Evolutionary conservation across 1,139 yeast species (phyloP).

Genomic region (Geotrichum fermentans): DNA sequence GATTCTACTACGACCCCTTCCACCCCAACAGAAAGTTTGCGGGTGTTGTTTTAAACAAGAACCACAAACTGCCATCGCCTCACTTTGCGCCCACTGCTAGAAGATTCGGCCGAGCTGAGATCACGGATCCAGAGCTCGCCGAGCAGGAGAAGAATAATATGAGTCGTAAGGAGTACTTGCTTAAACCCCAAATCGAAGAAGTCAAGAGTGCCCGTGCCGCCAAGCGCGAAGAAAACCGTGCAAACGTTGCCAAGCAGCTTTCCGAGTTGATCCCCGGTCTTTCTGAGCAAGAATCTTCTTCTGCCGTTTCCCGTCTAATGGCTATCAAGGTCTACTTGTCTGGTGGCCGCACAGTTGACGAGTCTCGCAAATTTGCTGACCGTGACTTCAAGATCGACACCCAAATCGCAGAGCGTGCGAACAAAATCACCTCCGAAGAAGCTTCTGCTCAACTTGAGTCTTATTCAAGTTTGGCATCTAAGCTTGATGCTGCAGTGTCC

Average conservation of each 20-base stretch:
- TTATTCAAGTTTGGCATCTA: conserved; percentile 35
- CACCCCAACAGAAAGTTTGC: conserved; percentile 89
- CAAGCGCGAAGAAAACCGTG: conserved; percentile 37
- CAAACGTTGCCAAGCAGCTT: conserved; percentile 32
- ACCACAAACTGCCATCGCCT: conserved; percentile 69
- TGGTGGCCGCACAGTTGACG: conserved; percentile 41
- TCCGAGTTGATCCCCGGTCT: conserved; percentile 31
- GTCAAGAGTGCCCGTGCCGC: conserved; percentile 40
- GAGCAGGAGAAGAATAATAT: conserved; percentile 51
- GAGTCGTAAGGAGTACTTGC: conserved; percentile 59
- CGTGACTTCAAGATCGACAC: conserved; percentile 48
- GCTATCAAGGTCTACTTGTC: conserved; percentile 47
- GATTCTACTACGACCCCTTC: conserved; percentile 92
- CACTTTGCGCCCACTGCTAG: conserved; percentile 84
- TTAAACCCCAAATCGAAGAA: conserved; percentile 48
- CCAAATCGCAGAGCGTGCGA: conserved; percentile 46
- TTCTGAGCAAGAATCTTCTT: conserved; percentile 37
- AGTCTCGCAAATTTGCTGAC: conserved; percentile 57
- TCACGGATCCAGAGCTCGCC: conserved; percentile 51
- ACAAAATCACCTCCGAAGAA: conserved; percentile 24
- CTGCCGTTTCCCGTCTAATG: conserved; percentile 51
- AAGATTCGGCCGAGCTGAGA: conserved; percentile 68
- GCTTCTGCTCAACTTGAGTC: conserved; percentile 34
- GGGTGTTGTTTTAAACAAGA: conserved; percentile 73
- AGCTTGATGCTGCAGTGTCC: conserved; percentile 26